Evolutionary conservation across 108 stramenopile genomes (phyloP).

Genomic region (Cylindrotheca closterium): DNA sequence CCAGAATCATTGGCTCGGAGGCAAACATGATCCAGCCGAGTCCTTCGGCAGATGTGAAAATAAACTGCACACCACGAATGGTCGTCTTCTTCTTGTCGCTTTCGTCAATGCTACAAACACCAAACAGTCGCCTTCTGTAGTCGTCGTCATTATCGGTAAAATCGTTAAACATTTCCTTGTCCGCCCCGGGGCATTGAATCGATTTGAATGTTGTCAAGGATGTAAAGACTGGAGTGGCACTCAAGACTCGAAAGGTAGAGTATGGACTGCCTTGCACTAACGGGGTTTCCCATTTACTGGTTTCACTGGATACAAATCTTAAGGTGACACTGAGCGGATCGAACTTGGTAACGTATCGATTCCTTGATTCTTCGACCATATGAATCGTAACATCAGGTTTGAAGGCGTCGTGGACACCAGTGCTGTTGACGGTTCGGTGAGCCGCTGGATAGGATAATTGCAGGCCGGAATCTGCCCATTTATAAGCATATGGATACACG

Average conservation of each 20-base stretch:
- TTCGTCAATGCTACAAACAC: slow-evolving; percentile 37
- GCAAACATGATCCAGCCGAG: slow-evolving; percentile 77
- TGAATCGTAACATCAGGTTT: slow-evolving; percentile 68
- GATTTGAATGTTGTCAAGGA: slow-evolving; percentile 66
- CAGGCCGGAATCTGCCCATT: slow-evolving; percentile 65
- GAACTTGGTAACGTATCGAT: slow-evolving; percentile 58
- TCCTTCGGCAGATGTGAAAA: slow-evolving; percentile 63
- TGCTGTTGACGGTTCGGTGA: slow-evolving; percentile 40
- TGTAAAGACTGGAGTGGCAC: slow-evolving; percentile 52
- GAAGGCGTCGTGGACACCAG: slow-evolving; percentile 60
- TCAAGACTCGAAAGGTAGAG: slow-evolving; percentile 55
- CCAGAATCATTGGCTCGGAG: slow-evolving; percentile 69
- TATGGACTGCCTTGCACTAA: slow-evolving; percentile 86
- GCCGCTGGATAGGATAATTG: slow-evolving; percentile 72
- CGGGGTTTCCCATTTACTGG: slow-evolving; percentile 63
- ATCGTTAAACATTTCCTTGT: slow-evolving; percentile 28
- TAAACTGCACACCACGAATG: slow-evolving; percentile 78
- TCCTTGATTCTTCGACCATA: slow-evolving; percentile 38
- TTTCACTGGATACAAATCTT: slow-evolving; percentile 41
- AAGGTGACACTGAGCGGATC: slow-evolving; percentile 81
- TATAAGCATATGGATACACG: slow-evolving; percentile 81
- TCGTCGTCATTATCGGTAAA: slow-evolving; percentile 14
- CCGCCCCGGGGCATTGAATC: slow-evolving; percentile 59
- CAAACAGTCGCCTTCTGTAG: slow-evolving; percentile 23
- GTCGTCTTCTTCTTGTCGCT: slow-evolving; percentile 10